Conservation (phyloP, 768 basidiomycete species). For the Boletus sp. region DNA sequence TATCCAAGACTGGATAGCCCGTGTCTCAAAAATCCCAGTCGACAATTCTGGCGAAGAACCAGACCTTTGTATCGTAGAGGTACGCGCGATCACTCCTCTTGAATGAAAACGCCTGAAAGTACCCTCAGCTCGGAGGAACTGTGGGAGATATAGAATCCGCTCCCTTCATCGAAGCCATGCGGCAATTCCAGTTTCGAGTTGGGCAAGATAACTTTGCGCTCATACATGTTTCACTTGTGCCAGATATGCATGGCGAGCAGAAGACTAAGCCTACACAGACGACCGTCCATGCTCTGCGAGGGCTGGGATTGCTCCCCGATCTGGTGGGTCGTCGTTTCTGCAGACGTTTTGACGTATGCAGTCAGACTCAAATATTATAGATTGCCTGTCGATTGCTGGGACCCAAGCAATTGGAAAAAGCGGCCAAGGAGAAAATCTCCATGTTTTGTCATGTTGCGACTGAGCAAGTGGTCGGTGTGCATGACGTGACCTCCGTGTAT, state of each 20-base stretch:
- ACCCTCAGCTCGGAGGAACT: conserved; percentile 86
- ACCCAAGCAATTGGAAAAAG: conserved; percentile 73
- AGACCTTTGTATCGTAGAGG: conserved; percentile 97
- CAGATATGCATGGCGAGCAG: conserved; percentile 97
- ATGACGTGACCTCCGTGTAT: conserved; percentile 95
- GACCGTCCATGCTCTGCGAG: conserved; percentile 89
- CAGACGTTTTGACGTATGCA: not conserved
- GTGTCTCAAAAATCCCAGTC: conserved; percentile 90
- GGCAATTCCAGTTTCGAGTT: conserved; percentile 99
- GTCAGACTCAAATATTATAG: conserved; percentile 37
- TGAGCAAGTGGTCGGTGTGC: conserved; percentile 91
- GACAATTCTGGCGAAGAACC: conserved; percentile 92
- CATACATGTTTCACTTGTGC: conserved; percentile 96
- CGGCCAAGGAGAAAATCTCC: conserved; percentile 93
- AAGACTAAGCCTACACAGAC: conserved; percentile 99
- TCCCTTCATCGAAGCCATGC: conserved; percentile 97
- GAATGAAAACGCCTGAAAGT: conserved; percentile 4
- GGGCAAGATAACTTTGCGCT: conserved; percentile 96
- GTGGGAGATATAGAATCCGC: conserved; percentile 99
- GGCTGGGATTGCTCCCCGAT: conserved; percentile 90
- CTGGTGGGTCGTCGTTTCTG: conserved; percentile 51
- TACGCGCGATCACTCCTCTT: conserved; percentile 33
- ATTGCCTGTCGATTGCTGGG: conserved; percentile 90
- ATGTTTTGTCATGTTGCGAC: conserved; percentile 98
- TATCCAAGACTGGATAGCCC: conserved; percentile 98